Conservation (phyloP, 108 stramenopile genomes). For the Nannochloropsis oceanica region DNA sequence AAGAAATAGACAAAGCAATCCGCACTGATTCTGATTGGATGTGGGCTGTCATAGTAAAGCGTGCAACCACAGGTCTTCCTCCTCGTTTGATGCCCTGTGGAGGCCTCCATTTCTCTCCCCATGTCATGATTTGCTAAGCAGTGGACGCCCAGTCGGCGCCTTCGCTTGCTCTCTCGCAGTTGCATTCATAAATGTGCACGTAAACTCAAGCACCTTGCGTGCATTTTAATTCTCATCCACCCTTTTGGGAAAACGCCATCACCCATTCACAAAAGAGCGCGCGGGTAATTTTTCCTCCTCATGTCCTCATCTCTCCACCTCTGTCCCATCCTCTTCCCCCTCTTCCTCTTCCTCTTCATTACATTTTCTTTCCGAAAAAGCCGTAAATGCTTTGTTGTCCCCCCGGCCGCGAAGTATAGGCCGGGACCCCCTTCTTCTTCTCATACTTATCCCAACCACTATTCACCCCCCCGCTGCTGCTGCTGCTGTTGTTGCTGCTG, state of each 20-base stretch:
- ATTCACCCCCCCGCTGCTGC: background rate
- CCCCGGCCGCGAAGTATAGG: background rate
- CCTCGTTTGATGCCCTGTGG: too few species aligned
- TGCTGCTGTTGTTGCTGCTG: background rate
- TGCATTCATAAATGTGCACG: background rate
- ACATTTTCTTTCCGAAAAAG: background rate
- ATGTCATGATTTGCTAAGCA: background rate
- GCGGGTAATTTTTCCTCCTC: background rate
- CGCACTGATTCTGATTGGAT: too few species aligned
- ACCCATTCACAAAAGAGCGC: background rate
- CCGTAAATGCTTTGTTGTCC: background rate
- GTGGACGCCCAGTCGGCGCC: background rate
- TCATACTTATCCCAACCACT: background rate
- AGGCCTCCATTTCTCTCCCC: too few species aligned
- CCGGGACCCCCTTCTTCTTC: background rate
- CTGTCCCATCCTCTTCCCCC: background rate
- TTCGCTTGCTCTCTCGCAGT: background rate
- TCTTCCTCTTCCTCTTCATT: background rate
- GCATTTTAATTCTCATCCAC: background rate
- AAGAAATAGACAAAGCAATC: too few species aligned
- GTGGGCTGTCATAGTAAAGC: too few species aligned
- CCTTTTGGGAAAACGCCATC: background rate
- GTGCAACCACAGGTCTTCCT: too few species aligned
- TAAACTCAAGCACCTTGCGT: background rate
- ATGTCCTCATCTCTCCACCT: background rate